Percentiles rank a stretch among this genome's conserved stretches.
phyloP scores from a whole-genome alignment of 2,329 filamentous ascomycete species.

The Trichophyton schoenleinii region DNA sequence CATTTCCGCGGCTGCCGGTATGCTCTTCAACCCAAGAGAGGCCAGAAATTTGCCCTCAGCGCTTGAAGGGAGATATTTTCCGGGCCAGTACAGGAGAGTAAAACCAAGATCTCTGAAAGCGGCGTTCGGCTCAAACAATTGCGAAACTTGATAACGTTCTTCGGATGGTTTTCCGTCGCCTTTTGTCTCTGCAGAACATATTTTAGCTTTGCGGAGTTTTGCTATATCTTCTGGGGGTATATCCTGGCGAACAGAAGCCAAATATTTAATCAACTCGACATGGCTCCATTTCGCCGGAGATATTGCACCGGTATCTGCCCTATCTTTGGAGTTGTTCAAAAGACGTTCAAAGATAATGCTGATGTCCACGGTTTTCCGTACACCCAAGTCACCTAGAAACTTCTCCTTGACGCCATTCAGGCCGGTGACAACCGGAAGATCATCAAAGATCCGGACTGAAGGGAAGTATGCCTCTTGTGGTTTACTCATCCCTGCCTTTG shows the following conservation, averaged over 20 bases:
- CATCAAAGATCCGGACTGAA: conserved; percentile 87
- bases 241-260: conserved; percentile 77
- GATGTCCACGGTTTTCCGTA: conserved; percentile 88
- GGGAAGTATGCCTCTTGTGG: conserved; percentile 83
- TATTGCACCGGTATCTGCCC: conserved; percentile 33
- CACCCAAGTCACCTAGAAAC: conserved; percentile 67
- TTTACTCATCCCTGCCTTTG: conserved; percentile 76
- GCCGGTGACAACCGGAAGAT: conserved; percentile 67
- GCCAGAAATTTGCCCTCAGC: conserved; percentile 63
- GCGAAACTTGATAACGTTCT: conserved; percentile 56
- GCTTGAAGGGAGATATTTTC: conserved; percentile 51
- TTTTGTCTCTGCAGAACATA: conserved; percentile 63
- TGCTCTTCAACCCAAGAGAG: conserved; percentile 57
- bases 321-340: conserved; percentile 48
- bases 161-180: conserved; percentile 43
- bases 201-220: conserved; percentile 61
- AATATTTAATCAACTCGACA: conserved; percentile 85
- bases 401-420: conserved; percentile 80
- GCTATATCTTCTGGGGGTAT: conserved; percentile 73
- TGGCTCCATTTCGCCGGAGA: conserved; percentile 62
- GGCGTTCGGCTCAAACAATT: conserved; percentile 70
- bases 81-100: conserved; percentile 73
- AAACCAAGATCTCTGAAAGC: conserved; percentile 56
- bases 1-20: conserved; percentile 60
- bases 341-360: conserved; percentile 86